Base-by-base conservation (phyloP, 1,284 basidiomycete genomes). In the Amylostereum areolatum region DNA sequence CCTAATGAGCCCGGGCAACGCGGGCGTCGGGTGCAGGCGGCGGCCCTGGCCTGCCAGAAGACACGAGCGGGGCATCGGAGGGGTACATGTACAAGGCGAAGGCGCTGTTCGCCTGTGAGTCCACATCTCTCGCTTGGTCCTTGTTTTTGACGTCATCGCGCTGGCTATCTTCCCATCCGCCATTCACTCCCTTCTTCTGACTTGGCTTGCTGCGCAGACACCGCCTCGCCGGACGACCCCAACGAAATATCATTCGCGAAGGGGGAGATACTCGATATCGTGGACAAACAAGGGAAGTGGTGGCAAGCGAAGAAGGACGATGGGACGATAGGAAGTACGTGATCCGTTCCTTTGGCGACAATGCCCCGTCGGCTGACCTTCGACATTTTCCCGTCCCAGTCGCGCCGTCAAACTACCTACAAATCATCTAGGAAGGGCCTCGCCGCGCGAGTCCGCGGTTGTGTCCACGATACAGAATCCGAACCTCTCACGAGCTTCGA, bases 191-290 rank as follows among this genome's bases (percentile, higher is more conserved):
- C n/a, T n/a, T n/a, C n/a, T n/a, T n/a, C n/a, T n/a, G n/a, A n/a
- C n/a, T n/a, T n/a, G n/a, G n/a, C n/a, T n/a, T n/a, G n/a, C n/a
- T n/a, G n/a, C n/a, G n/a, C n/a, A 86, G 94, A 99, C 73, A 83
- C 81, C 51, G 96, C 95, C 31, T 92, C 88, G 7, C 76, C 90
- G 18, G 94, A 98, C 55, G 96, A 99, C 68, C 92, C 95, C 7
- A 97, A 92, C 62, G 97, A 99, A 70, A 90, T 99, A 45, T 91
- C 90, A 42, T 98, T 99, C 67, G 65, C 74, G 50, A 98, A 98
- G 67, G 93, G 93, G 47, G 96, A 99, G 64, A 77, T 94, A 39
- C 79, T 99, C 56, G 94, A 98, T 52, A 91, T 99, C 55, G 69
- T 96, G 47, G 97, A 99, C 70, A 95, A 92, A 66, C 81, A 85